Evolutionary conservation across 2,329 filamentous ascomycete genomes (phyloP), one percentile per base, ranked within the genome.

Genomic region (Cladophialophora bantiana): DNA sequence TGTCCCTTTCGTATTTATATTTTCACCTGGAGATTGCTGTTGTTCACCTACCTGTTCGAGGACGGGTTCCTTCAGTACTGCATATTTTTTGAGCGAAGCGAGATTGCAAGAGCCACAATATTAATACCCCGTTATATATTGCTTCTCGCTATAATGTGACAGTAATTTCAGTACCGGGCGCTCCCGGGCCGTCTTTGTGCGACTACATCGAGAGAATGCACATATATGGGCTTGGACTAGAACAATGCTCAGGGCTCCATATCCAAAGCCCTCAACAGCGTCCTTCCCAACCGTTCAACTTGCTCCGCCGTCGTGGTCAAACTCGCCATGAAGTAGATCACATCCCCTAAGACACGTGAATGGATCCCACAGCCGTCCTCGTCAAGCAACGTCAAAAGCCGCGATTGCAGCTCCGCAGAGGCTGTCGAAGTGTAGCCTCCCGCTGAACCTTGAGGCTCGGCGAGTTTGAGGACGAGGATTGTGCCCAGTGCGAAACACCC

Each of bases 401-500:
- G 76, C 63, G 85, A 80, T 61, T 86, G 85, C 32, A 88, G 74
- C 0, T 81, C 82, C 18, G 81, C 79, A 2, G 86, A 83, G 4
- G 84, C 86, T 0, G 80, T 86, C 0, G 85, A 87, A 3, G 81
- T 85, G 70, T 88, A 88, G 12, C 86, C 85, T 18, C 78, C 80
- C 20, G 83, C 84, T 80, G 70, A 59, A 13, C 86, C 84, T 15
- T 78, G 79, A 20, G 83, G 84, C 80, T 70, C 58, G 18, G 78
- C 79, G 26, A 89, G 71, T 12, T 82, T 82, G 42, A 96, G 88
- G 0, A 90, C 89, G 10, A 95, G 80, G 0, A 95, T 90, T 2
- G 87, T 90, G 0, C 92, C 92, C 0, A 95, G 79, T 0, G 91
- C 89, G 80, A 92, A 91, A 0, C 90, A 86, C 7, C 89, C 86